A percentile compares a stretch with the other conserved stretches of the same genome.
Evolutionary conservation across 768 basidiomycete species (phyloP).

Genomic region (Suillus clintonianus): DNA sequence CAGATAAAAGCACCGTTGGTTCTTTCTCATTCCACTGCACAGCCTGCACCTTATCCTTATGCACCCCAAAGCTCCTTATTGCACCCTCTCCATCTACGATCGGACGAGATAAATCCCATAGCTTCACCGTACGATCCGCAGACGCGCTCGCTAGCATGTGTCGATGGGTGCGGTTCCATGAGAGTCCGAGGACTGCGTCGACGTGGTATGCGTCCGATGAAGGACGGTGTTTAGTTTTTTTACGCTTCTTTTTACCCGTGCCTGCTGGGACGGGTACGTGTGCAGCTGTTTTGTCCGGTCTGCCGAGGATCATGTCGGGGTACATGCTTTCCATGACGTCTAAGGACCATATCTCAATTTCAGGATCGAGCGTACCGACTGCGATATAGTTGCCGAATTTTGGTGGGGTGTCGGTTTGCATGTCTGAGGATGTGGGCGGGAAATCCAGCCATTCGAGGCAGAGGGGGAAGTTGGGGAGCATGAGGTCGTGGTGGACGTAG

Average conservation of each 20-base stretch:
- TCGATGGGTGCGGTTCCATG: constrained; percentile 91
- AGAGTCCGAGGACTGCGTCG: constrained; percentile 89
- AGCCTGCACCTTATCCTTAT: constrained; percentile 94
- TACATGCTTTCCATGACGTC: constrained; percentile 94
- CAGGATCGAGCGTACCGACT: constrained; percentile 95
- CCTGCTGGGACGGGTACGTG: constrained; percentile 79
- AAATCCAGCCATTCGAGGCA: constrained; percentile 99
- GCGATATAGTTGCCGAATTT: constrained; percentile 88
- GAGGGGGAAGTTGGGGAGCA: constrained; percentile 96
- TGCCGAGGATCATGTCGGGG: constrained; percentile 87
- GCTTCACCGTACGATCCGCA: constrained; percentile 93
- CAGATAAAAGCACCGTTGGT: constrained; percentile 88
- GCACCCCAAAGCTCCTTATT: constrained; percentile 80
- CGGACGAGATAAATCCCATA: constrained; percentile 90
- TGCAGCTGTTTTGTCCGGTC: constrained; percentile 79
- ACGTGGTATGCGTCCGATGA: constrained; percentile 76
- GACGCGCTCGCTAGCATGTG: constrained; percentile 90
- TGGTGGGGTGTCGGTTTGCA: constrained; percentile 31
- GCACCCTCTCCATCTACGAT: constrained; percentile 49
- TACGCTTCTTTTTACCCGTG: constrained; percentile 97
- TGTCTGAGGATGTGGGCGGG: constrained; percentile 60
- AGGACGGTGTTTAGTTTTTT: constrained; percentile 72
- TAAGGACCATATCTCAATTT: constrained; percentile 98
- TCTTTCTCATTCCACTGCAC: constrained; percentile 94
- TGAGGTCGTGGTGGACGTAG: constrained; percentile 95